These are phyloP conservation scores for Xylaria sp. DNA, from an alignment of 2,329 filamentous ascomycete genomes.

Conservation along the genomic window DNA sequence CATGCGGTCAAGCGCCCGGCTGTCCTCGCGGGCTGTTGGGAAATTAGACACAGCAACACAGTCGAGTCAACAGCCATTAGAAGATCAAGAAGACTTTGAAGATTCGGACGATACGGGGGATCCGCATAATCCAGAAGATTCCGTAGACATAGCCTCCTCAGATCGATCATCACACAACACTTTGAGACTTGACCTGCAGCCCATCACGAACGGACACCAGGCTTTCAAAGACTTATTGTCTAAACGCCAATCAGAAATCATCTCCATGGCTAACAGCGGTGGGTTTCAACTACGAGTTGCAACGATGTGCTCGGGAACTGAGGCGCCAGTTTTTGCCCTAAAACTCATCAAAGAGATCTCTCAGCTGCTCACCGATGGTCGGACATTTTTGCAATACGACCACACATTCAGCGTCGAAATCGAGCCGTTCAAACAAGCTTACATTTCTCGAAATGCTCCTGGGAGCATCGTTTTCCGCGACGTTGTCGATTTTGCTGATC, in stretches of 20 bases:
- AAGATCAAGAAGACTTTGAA: not conserved
- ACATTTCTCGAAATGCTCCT: constrained; percentile 65
- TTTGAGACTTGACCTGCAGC: constrained; percentile 30
- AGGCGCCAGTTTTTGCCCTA: constrained; percentile 72
- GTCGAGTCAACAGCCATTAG: not conserved
- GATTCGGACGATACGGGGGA: not conserved
- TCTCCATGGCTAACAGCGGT: constrained; percentile 35
- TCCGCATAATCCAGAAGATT: not conserved
- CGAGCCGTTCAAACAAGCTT: constrained; percentile 66
- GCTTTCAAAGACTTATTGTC: constrained; percentile 42
- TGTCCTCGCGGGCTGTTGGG: not conserved
- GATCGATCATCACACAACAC: constrained; percentile 8
- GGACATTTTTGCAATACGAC: constrained; percentile 49
- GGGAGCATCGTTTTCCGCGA: constrained; percentile 61
- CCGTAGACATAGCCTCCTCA: not conserved
- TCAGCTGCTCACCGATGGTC: constrained; percentile 39
- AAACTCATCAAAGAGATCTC: constrained; percentile 57
- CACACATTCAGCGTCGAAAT: constrained; percentile 70
- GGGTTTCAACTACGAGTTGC: constrained; percentile 53
- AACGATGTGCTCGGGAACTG: constrained; percentile 81
- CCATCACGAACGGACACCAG: constrained; percentile 36
- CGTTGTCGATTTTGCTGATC: constrained; percentile 58
- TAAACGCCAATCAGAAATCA: constrained; percentile 23
- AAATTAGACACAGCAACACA: not conserved
- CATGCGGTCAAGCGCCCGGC: not conserved